Evolutionary conservation across 441 rosid genomes (phyloP), one percentile per base, ranked within the genome.

Genomic region (Populus hybrid): DNA sequence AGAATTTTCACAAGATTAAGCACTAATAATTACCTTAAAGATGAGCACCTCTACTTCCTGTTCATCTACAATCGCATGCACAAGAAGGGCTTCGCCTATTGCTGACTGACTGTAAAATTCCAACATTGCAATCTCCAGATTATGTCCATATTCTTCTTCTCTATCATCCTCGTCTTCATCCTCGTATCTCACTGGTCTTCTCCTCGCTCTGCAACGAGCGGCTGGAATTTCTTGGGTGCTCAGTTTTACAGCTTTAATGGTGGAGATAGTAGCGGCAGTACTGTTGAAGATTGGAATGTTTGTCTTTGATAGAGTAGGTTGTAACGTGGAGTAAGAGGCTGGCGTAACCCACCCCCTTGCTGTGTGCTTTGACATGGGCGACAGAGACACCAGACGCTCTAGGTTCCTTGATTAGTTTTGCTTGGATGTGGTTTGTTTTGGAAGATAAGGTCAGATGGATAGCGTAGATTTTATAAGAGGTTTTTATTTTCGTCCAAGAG

Each of bases 21-120:
- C 2, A 1, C 61, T 16, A 4, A 14, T 18, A 16, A 18, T 36
- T 3, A 91, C 95, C 93, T 85, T 95, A 80, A 91, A 95, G 74
- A 95, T 80, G 14, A 95, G 85, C 34, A 95, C 91, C 79, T 90
- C 84, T 0, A 87, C 92, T 69, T 87, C 82, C 77, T 88, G 81
- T 0, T 77, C 89, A 67, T 93, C 97, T 16, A 93, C 85, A 10
- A 18, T 18, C 12, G 95, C 95, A 5, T 87, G 90, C n/a, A 92
- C 93, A 10, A 95, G 76, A 6, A 95, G 87, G 14, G 94, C 97
- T 83, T 95, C 99, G 21, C 82, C 89, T 86, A 86, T 86, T 2
- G 87, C 85, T 35, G 89, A 76, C 32, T 86, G 92, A 71, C 84
- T 89, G 75, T 95, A 93, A 9, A 67, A 14, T 80, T 95, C 98